These are phyloP conservation scores for Stagonosporopsis chrysanthemi DNA, from an alignment of 2,329 filamentous ascomycete genomes.

Conservation along the genomic window DNA sequence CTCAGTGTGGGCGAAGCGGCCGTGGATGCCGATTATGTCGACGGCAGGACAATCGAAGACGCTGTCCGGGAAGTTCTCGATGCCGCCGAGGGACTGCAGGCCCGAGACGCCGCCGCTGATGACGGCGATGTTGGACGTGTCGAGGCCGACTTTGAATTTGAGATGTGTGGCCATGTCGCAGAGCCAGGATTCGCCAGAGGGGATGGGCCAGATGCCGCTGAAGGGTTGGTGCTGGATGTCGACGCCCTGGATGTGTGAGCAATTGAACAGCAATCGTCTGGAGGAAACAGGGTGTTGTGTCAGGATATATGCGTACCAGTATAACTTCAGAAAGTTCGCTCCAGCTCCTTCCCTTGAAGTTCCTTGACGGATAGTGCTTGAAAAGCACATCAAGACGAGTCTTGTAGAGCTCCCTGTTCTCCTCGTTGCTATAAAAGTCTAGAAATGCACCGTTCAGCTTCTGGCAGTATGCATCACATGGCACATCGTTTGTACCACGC, in stretches of 20 bases:
- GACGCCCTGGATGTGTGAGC: conserved; percentile 35
- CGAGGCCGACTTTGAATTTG: conserved; percentile 39
- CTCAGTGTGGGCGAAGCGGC: conserved; percentile 36
- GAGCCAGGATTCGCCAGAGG: conserved; percentile 45
- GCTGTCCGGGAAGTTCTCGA: conserved; percentile 44
- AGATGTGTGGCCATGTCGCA: conserved; percentile 46
- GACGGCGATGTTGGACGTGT: conserved; percentile 41
- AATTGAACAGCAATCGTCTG: not conserved
- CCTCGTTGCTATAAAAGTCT: conserved; percentile 45
- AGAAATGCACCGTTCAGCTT: conserved; percentile 42
- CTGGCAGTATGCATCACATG: conserved; percentile 47
- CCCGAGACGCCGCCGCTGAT: conserved; percentile 48
- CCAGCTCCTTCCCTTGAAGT: conserved; percentile 44
- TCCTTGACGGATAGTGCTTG: conserved; percentile 45
- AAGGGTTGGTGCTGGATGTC: conserved; percentile 48
- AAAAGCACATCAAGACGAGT: conserved; percentile 45
- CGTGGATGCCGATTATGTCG: conserved; percentile 47
- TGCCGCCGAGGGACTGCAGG: conserved; percentile 31
- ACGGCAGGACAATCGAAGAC: conserved; percentile 43
- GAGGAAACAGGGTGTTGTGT: not conserved
- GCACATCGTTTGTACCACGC: conserved; percentile 38
- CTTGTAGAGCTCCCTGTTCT: conserved; percentile 41
- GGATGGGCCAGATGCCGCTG: conserved; percentile 46
- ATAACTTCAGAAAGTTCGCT: conserved; percentile 42
- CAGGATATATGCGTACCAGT: conserved; percentile 28